Conservation (phyloP, 345 rosid species). For the Garcia nutans region DNA sequence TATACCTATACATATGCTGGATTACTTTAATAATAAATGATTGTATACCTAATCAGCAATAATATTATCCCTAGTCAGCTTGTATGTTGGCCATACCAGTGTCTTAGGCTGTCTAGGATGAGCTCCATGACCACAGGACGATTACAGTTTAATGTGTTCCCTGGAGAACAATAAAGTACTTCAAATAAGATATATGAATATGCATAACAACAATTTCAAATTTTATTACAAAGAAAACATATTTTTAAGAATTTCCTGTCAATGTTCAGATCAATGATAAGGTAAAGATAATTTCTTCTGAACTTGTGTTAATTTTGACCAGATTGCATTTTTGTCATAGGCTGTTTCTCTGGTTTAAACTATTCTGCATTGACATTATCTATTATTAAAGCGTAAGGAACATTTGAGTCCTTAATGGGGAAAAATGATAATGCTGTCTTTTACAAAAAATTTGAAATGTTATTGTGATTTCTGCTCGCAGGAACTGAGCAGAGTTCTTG, state of each 20-base stretch:
- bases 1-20: not conserved
- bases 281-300: not conserved
- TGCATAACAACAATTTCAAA: constrained; percentile 6
- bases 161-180: constrained; percentile 45
- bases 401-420: not conserved
- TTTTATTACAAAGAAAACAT: not conserved
- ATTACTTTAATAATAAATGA: not conserved
- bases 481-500: not conserved
- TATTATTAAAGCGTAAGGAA: not conserved
- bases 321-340: not conserved
- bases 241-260: constrained; percentile 7
- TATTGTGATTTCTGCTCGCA: not conserved
- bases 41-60: not conserved
- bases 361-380: not conserved
- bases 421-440: not conserved
- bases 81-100: constrained; percentile 58
- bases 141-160: constrained; percentile 88
- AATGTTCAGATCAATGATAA: not conserved
- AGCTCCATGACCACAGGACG: constrained; percentile 92
- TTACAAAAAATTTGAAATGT: not conserved
- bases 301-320: not conserved
- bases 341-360: not conserved
- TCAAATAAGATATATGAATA: constrained; percentile 10
- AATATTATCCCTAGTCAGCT: not conserved
- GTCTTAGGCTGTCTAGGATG: constrained; percentile 83